phyloP scores from a whole-genome alignment of 768 basidiomycete species.

The Xerocomellus intermedius region DNA sequence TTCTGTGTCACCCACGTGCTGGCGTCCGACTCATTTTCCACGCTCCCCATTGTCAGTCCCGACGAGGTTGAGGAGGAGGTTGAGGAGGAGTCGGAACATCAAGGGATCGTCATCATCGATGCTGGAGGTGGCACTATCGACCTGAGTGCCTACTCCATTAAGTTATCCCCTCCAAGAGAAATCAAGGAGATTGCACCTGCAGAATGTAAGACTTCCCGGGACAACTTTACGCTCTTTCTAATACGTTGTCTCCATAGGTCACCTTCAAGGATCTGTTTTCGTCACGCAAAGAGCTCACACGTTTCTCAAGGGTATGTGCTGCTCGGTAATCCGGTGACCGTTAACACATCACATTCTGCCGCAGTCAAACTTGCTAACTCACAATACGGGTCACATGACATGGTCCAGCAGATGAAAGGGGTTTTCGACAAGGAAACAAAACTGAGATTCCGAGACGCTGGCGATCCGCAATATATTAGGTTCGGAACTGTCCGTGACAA shows the following conservation, averaged over 20 bases:
- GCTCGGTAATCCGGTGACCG: background rate
- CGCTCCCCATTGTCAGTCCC: background rate
- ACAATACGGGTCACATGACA: constrained; percentile 25
- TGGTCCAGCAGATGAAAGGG: constrained; percentile 32
- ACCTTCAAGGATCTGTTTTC: constrained; percentile 38
- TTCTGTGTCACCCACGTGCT: constrained; percentile 45
- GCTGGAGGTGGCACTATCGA: constrained; percentile 42
- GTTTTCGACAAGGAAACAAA: constrained; percentile 39
- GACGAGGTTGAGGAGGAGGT: background rate
- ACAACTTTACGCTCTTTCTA: background rate
- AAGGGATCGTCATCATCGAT: constrained; percentile 44
- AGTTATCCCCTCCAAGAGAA: constrained; percentile 13
- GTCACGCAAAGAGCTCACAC: constrained; percentile 31
- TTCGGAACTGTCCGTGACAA: constrained; percentile 39
- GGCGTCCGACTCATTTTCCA: constrained; percentile 28
- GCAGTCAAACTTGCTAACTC: constrained; percentile 33
- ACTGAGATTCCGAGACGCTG: constrained; percentile 37
- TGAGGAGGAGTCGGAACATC: constrained; percentile 24
- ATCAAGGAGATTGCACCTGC: constrained; percentile 38
- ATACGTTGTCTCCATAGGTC: constrained; percentile 24
- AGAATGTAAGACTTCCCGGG: constrained; percentile 21
- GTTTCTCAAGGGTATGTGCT: constrained; percentile 28
- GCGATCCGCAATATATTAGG: constrained; percentile 36
- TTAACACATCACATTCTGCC: background rate
- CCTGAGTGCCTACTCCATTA: constrained; percentile 36